A percentile compares a stretch with the other conserved stretches of the same genome.
Conservation (phyloP, 75 land plant genomes). For the Cryptomeria japonica region DNA sequence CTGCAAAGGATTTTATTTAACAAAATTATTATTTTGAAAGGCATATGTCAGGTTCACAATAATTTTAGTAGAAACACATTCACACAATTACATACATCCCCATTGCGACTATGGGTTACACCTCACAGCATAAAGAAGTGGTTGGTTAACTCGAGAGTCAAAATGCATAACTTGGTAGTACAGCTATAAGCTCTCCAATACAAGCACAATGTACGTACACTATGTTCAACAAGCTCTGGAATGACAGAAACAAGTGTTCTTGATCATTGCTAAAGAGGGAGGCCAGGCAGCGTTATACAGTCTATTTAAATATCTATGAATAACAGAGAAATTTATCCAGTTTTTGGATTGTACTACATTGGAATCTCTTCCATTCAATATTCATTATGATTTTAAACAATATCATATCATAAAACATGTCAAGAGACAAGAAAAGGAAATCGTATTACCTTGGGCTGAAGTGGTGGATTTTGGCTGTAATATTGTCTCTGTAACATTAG, state of each 20-base stretch:
- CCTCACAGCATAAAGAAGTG: too few species aligned
- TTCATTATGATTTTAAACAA: neutral
- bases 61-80: too few species aligned
- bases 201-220: neutral
- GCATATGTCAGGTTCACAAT: too few species aligned
- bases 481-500: slow-evolving; percentile 23
- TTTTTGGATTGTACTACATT: neutral
- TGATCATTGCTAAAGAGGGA: neutral
- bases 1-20: neutral
- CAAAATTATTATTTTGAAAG: too few species aligned
- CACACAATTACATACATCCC: too few species aligned
- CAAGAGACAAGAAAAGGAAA: neutral
- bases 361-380: neutral
- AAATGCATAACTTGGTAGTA: neutral
- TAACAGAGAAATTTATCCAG: neutral
- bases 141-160: neutral
- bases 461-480: neutral
- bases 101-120: too few species aligned
- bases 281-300: neutral
- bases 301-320: neutral
- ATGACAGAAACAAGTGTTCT: neutral
- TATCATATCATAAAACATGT: neutral
- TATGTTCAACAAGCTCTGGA: neutral
- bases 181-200: neutral
- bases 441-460: neutral